These are phyloP conservation scores for Ceratocystis variospora DNA, from an alignment of 2,329 filamentous ascomycete genomes.

Conservation along the genomic window DNA sequence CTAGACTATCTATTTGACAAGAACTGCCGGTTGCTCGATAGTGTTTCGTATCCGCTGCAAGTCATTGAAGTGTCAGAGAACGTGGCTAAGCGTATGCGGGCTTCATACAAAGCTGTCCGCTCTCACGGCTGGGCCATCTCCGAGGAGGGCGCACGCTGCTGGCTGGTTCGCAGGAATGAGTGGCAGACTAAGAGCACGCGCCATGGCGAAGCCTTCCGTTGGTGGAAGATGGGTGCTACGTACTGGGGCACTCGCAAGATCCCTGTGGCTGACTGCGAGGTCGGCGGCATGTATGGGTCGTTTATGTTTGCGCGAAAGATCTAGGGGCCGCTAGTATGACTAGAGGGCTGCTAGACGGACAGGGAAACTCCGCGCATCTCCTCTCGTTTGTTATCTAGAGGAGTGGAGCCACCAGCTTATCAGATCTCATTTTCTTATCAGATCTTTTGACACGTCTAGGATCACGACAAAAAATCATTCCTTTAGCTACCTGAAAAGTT, in stretches of 20 bases:
- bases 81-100: conserved; percentile 49
- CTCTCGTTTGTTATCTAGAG: too few species aligned
- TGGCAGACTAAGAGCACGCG: conserved; percentile 24
- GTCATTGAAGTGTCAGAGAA: conserved; percentile 64
- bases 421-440: neutral
- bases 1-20: conserved; percentile 40
- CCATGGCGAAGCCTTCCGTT: conserved; percentile 37
- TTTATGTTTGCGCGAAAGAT: conserved; percentile 50
- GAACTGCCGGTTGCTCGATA: conserved; percentile 42
- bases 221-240: conserved; percentile 74
- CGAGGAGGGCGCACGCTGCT: conserved; percentile 50
- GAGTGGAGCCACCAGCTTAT: neutral
- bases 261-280: conserved; percentile 79
- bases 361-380: neutral
- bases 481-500: neutral
- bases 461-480: neutral
- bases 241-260: conserved; percentile 84
- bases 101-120: conserved; percentile 46
- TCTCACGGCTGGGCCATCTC: conserved; percentile 56
- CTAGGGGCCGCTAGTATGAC: conserved; percentile 24
- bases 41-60: conserved; percentile 52
- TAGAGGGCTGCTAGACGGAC: neutral
- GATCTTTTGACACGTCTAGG: neutral
- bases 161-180: conserved; percentile 48
- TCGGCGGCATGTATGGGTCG: conserved; percentile 82